These are phyloP conservation scores for Capsicum chinense DNA, from an alignment of 257 asterid genomes.

Conservation along the genomic window DNA sequence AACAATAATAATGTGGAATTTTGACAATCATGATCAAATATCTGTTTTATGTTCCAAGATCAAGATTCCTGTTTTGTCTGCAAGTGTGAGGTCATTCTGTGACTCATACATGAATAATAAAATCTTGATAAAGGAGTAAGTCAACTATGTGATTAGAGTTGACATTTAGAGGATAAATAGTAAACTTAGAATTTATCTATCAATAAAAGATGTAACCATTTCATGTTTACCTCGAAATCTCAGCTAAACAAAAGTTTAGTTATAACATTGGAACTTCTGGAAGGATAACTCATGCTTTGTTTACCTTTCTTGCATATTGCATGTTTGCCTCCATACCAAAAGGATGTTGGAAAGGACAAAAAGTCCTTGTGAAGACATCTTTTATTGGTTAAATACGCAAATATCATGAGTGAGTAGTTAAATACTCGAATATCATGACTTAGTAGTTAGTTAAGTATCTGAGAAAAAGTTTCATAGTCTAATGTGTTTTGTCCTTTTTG, in stretches of 20 bases:
- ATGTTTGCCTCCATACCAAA: constrained; percentile 25
- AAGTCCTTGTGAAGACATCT: background rate
- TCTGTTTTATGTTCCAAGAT: background rate
- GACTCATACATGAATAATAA: background rate
- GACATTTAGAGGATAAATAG: constrained; percentile 11
- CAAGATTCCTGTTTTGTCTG: constrained; percentile 12
- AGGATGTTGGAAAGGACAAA: constrained; percentile 28
- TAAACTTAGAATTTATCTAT: background rate
- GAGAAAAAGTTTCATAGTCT: background rate
- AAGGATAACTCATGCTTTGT: constrained; percentile 3
- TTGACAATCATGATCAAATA: background rate
- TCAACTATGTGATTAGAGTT: constrained; percentile 8
- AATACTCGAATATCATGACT: background rate
- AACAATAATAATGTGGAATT: background rate
- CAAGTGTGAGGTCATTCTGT: constrained; percentile 2
- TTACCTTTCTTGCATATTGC: constrained; percentile 15
- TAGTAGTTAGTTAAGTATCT: background rate
- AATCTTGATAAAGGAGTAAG: background rate
- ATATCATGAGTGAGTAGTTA: background rate
- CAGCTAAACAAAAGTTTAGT: background rate
- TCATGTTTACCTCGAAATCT: background rate
- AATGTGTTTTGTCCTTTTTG: background rate
- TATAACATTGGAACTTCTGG: background rate
- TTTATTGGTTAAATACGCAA: background rate
- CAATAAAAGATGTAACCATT: background rate